A percentile compares a stretch with the other conserved stretches of the same genome.
Evolutionary conservation across 805 yeast genomes (phyloP).

Genomic region (Nakazawaea peltata): DNA sequence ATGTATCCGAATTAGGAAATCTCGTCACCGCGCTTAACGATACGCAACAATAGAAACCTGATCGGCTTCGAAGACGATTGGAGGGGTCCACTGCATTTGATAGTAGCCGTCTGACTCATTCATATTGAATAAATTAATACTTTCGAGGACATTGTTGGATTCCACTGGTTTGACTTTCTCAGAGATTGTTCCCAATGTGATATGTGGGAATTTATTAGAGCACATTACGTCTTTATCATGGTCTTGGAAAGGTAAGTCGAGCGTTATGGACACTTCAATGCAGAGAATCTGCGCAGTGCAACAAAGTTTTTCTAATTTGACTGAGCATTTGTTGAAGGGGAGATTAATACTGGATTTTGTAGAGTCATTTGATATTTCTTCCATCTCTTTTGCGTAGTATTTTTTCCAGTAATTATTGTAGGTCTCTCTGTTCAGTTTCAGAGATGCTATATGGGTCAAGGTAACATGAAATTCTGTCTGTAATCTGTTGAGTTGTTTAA

Average conservation of each 20-base stretch:
- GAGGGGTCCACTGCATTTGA: too few relatives aligned
- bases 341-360: conserved; percentile 6
- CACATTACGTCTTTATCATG: conserved; percentile 18
- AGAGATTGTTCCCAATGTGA: conserved; percentile 60
- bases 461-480: conserved; percentile 64
- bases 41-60: too few relatives aligned
- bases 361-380: conserved; percentile 12
- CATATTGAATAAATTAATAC: conserved; percentile 15
- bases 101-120: too few relatives aligned
- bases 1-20: conserved; percentile 6
- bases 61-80: too few relatives aligned
- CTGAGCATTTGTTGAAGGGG: conserved; percentile 23
- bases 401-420: conserved; percentile 12
- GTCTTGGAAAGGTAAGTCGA: conserved; percentile 10
- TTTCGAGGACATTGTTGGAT: conserved; percentile 34
- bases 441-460: conserved; percentile 35
- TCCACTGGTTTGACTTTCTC: conserved; percentile 39
- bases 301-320: conserved; percentile 35
- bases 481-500: conserved; percentile 28
- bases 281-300: conserved; percentile 49
- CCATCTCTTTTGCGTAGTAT: conserved; percentile 11
- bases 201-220: conserved; percentile 46
- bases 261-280: conserved; percentile 33
- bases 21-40: conserved; percentile 8
- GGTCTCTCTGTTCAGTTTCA: conserved; percentile 1